Evolutionary conservation across 2,329 filamentous ascomycete genomes (phyloP), one percentile per base, ranked within the genome.

Genomic region (Colletotrichum navitas): DNA sequence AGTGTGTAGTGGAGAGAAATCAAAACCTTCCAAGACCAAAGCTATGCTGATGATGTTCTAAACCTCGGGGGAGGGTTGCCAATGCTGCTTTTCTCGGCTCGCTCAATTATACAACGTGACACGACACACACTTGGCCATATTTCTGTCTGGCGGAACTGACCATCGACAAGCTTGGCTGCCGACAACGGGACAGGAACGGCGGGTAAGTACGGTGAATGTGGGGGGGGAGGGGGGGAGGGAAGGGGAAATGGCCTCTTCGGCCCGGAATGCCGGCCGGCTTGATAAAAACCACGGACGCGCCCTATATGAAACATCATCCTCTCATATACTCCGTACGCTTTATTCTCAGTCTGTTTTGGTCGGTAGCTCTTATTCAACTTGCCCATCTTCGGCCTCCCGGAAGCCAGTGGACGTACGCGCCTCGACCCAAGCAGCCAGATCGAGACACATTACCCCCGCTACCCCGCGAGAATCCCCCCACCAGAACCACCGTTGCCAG

Each of bases 1-100:
- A 3, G 36, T 55, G 55, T 32, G 61, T 45, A 52, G 41, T 69
- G 61, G 64, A 56, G 39, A 72, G 51, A 45, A 72, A 72, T 72
- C 56, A 60, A 61, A 70, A 34, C 24, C 24, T n/a, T 45, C 8
- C 32, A 51, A 24, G 12, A 52, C 26, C n/a, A 39, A 36, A 21
- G 10, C 16, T 12, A 36, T 24, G 2, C 26, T 14, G 43, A 45
- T 11, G 21, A 54, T 16, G 8, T 14, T 21, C 41, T 43, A 4
- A 29, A 43, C 36, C 36, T 12, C 5, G 39, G 6, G 39, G 29
- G 29, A 4, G 29, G 29, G 3, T 41, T 8, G 41, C 41, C 39
- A 16, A 16, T 43, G 41, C 41, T 43, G 16, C 16, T 21, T 21
- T 43, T 43, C 36, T 12, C 39, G 12, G 16, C 39, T 41, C 39